phyloP scores from a whole-genome alignment of 2,329 filamentous ascomycete species.

The Alternaria alternata region DNA sequence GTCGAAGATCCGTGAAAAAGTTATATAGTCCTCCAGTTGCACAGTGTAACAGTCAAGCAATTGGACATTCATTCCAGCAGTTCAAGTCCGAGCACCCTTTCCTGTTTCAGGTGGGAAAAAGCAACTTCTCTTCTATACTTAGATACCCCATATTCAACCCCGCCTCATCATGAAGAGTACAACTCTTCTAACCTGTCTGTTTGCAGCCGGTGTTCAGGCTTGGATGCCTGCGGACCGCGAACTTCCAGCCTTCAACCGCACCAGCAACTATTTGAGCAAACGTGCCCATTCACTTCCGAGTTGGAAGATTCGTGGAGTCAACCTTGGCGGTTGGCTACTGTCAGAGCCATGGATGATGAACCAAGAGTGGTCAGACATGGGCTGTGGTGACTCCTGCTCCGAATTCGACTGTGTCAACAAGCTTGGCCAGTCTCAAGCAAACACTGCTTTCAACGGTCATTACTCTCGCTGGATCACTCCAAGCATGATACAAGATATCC shows the following conservation, averaged over 20 bases:
- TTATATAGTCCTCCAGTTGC: conserved; percentile 3
- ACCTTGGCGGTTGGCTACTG: conserved; percentile 62
- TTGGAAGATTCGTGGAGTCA: conserved; percentile 63
- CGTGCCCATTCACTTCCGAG: conserved; percentile 11
- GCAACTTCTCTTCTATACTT: conserved; percentile 1
- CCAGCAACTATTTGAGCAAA: conserved; percentile 7
- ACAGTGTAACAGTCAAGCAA: not conserved
- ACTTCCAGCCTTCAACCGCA: conserved; percentile 14
- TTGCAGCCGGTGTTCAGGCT: conserved; percentile 14
- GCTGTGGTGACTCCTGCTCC: conserved; percentile 55
- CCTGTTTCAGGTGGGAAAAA: not conserved
- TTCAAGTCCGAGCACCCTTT: conserved; percentile 1
- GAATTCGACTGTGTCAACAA: conserved; percentile 64
- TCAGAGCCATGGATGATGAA: conserved; percentile 64
- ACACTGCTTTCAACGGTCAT: conserved; percentile 59
- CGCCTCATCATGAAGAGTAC: conserved; percentile 1
- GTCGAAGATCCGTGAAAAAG: not conserved
- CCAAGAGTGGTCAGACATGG: conserved; percentile 58
- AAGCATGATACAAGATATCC: conserved; percentile 60
- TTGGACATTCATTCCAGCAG: not conserved
- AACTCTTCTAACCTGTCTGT: conserved; percentile 6
- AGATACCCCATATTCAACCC: not conserved
- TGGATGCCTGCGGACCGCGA: conserved; percentile 16
- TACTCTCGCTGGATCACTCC: conserved; percentile 61
- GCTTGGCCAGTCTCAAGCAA: conserved; percentile 58